phyloP scores from a whole-genome alignment of 768 basidiomycete species.

The Agaricus blazei region DNA sequence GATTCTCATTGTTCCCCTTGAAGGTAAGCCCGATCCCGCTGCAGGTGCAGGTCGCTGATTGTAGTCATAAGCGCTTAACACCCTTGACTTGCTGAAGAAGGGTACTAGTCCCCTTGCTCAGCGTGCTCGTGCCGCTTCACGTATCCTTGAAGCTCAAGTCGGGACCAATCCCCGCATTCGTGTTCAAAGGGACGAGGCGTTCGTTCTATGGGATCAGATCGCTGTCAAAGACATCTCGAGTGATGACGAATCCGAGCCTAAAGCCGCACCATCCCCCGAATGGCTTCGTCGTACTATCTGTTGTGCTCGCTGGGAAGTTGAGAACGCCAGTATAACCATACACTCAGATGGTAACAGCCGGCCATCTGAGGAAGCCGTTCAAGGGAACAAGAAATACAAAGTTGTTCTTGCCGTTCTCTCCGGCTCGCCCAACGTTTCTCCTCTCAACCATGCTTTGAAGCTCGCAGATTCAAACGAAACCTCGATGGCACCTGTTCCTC shows the following conservation, averaged over 20 bases:
- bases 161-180: conserved; percentile 77
- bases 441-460: conserved; percentile 23
- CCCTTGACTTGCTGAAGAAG: conserved; percentile 90
- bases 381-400: conserved; percentile 28
- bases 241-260: conserved; percentile 22
- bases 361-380: background rate
- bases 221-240: conserved; percentile 29
- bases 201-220: conserved; percentile 77
- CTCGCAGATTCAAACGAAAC: conserved; percentile 25
- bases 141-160: conserved; percentile 84
- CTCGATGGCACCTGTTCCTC: conserved; percentile 51
- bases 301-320: conserved; percentile 72
- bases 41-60: background rate
- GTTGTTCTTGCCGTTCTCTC: conserved; percentile 59
- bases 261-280: conserved; percentile 52
- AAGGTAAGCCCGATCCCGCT: conserved; percentile 51
- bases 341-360: conserved; percentile 3
- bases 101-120: conserved; percentile 74
- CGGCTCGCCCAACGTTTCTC: conserved; percentile 28
- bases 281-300: conserved; percentile 85
- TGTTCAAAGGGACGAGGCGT: conserved; percentile 80
- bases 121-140: conserved; percentile 81
- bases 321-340: conserved; percentile 35
- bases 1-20: conserved; percentile 78
- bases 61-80: conserved; percentile 66